Conservation (phyloP, 2,329 filamentous ascomycete genomes). For the Sporothrix pallida region DNA sequence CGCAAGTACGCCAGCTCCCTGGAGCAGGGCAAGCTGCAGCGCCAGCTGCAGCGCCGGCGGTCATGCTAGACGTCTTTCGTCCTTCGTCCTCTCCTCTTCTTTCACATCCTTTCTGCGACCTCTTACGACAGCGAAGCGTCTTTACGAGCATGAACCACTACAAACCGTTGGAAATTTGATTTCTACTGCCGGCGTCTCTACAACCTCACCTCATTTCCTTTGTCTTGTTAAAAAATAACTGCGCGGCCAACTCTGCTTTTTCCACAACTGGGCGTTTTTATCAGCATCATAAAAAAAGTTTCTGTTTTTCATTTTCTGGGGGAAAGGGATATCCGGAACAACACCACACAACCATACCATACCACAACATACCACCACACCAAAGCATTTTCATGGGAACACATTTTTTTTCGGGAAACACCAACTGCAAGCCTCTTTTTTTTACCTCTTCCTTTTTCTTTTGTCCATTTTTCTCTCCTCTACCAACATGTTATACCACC, state of each 20-base stretch:
- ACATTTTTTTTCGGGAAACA: constrained; percentile 16
- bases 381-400: constrained; percentile 24
- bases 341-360: constrained; percentile 5
- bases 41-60: constrained; percentile 65
- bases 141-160: neutral
- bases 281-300: constrained; percentile 34
- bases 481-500: constrained; percentile 30
- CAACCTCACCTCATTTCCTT: neutral
- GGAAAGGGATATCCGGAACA: constrained; percentile 21
- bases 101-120: neutral
- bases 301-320: constrained; percentile 17
- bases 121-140: constrained; percentile 25
- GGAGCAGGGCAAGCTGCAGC: constrained; percentile 73
- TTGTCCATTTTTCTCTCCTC: neutral
- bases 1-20: constrained; percentile 87
- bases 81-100: neutral
- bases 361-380: neutral
- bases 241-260: constrained; percentile 14
- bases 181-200: neutral
- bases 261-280: constrained; percentile 1
- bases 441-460: constrained; percentile 1
- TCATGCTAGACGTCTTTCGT: constrained; percentile 50
- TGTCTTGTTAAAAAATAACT: constrained; percentile 11
- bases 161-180: neutral
- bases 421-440: constrained; percentile 15